phyloP scores from a whole-genome alignment of 2,329 filamentous ascomycete species.

The Sporothrix humicola region DNA sequence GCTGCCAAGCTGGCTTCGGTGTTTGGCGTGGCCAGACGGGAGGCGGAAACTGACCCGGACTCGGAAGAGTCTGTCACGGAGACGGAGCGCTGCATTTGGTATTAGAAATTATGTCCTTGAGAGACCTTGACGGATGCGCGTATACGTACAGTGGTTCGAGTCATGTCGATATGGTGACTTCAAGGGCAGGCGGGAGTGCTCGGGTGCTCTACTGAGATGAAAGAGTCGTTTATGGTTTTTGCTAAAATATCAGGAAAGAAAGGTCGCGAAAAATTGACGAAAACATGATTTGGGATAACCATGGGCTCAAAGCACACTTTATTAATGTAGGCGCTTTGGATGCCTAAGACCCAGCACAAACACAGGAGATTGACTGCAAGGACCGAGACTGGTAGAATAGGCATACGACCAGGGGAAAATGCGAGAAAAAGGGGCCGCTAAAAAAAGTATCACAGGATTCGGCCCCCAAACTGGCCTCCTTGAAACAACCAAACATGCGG shows the following conservation, averaged over 20 bases:
- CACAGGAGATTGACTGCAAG: too few species aligned
- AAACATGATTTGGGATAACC: neutral
- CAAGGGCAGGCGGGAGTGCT: neutral
- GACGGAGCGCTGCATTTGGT: neutral
- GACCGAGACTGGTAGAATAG: neutral
- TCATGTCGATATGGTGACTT: neutral
- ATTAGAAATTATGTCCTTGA: neutral
- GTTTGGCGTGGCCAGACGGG: neutral
- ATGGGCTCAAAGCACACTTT: neutral
- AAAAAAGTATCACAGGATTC: neutral
- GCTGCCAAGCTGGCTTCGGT: neutral
- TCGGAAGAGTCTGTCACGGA: neutral
- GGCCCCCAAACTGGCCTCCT: conserved; percentile 18
- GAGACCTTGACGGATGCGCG: neutral
- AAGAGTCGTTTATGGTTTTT: conserved; percentile 9
- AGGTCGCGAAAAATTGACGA: neutral
- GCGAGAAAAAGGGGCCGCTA: neutral
- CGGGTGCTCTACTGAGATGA: neutral
- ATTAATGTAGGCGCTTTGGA: neutral
- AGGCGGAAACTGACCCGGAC: neutral
- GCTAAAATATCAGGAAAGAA: conserved; percentile 5
- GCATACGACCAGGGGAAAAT: neutral
- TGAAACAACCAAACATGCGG: conserved; percentile 2
- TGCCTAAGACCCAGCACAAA: neutral
- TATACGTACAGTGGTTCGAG: neutral